Evolutionary conservation across 1,139 yeast species (phyloP), one percentile per base, ranked within the genome.

Genomic region (Suzukiozyma palmioleophila): DNA sequence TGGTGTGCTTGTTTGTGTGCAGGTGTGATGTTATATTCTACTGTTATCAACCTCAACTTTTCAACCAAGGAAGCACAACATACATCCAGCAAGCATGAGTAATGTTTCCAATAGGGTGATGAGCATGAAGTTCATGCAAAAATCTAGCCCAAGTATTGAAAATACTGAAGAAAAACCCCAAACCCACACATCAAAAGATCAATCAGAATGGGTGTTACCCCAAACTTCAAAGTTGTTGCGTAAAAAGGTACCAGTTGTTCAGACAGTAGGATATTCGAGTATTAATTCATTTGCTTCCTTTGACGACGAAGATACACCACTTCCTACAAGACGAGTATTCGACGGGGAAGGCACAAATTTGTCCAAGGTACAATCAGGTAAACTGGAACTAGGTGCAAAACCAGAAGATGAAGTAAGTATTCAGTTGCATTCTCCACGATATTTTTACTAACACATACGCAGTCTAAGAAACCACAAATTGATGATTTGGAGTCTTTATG

Each of bases 41-140:
- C 33, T 10, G 32, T 11, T 14, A 29, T 29, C 13, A 16, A 18
- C 22, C 22, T 18, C 22, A 18, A 18, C 22, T 18, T 18, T 18
- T 18, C 31, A 26, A 3, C 36, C 11, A 25, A 14, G 22, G 7
- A 18, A 7, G 22, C 22, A 18, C 7, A 18, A 18, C 13, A 5
- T 16, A 18, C 9, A 15, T 14, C 10, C 15, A 18, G 18, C 25
- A 29, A 30, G 15, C 27, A 73, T 72, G 66, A 62, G 75, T 47
- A 62, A 66, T 28, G 67, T 81, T 49, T 81, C 88, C n/a, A 72
- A 74, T 49, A 69, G 84, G 50, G 81, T 83, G 51, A 64, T 79
- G 75, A 81, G 79, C 71, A 83, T 83, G 90, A 83, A 83, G 72
- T 71, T 71, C 74, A 71, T 71, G 77, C 66, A 62, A 43, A 61